These are phyloP conservation scores for Pseudonitzschia pungens DNA, from an alignment of 108 stramenopile genomes.

Conservation along the genomic window DNA sequence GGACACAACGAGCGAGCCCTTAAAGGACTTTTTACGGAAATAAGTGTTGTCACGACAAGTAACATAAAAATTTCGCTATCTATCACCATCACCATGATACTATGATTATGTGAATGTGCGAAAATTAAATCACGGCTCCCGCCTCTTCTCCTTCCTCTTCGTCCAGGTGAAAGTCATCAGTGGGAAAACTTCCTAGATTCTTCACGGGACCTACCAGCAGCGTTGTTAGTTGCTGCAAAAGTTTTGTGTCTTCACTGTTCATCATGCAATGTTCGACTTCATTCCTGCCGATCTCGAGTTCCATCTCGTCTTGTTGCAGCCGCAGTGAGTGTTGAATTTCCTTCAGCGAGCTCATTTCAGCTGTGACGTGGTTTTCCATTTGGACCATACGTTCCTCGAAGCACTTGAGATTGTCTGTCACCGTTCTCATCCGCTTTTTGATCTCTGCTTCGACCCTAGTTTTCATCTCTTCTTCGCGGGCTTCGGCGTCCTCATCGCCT, in stretches of 20 bases:
- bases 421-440: constrained; percentile 23
- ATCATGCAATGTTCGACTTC: constrained; percentile 27
- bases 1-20: no score
- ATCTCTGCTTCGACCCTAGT: constrained; percentile 32
- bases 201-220: constrained; percentile 42
- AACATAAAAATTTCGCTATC: no score
- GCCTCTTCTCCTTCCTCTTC: neutral
- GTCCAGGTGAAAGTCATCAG: neutral
- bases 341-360: constrained; percentile 22
- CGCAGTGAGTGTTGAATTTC: constrained; percentile 30
- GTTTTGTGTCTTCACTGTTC: constrained; percentile 29
- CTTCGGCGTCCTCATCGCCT: neutral
- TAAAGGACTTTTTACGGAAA: no score
- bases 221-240: constrained; percentile 33
- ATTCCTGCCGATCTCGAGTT: constrained; percentile 33
- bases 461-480: neutral
- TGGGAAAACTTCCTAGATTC: constrained; percentile 31
- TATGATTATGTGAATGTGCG: no score
- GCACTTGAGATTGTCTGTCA: constrained; percentile 34
- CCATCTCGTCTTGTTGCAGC: constrained; percentile 28
- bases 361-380: constrained; percentile 30
- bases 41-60: no score
- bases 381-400: constrained; percentile 37
- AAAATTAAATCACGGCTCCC: neutral
- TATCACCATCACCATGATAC: no score